phyloP scores from a whole-genome alignment of 106 monocot species.

The Iris macrosiphon region DNA sequence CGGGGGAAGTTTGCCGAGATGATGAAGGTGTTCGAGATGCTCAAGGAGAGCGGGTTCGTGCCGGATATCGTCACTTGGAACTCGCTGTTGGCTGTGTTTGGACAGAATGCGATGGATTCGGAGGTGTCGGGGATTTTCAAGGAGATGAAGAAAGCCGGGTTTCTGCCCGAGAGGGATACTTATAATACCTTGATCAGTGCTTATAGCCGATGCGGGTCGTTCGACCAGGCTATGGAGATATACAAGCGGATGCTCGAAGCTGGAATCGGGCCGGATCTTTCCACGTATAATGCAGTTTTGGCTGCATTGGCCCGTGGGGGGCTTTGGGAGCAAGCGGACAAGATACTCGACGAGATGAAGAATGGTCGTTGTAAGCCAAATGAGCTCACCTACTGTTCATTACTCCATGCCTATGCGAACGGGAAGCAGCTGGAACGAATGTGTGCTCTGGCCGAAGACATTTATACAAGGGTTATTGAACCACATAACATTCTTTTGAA shows the following conservation, averaged over 20 bases:
- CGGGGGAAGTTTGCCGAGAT: constrained; percentile 74
- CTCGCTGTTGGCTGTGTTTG: constrained; percentile 81
- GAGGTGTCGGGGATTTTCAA: constrained; percentile 86
- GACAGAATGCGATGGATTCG: constrained; percentile 79
- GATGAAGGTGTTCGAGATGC: constrained; percentile 75
- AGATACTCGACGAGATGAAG: constrained; percentile 77
- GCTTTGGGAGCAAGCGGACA: constrained; percentile 85
- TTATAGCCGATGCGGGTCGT: constrained; percentile 85
- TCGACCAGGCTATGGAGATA: constrained; percentile 82
- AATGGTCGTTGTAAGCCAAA: constrained; percentile 60
- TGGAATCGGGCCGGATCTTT: constrained; percentile 78
- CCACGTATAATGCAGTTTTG: constrained; percentile 88
- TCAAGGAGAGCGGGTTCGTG: constrained; percentile 43
- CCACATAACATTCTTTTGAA: constrained; percentile 68
- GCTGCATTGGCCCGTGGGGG: constrained; percentile 92
- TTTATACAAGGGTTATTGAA: constrained; percentile 57
- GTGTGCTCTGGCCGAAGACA: constrained; percentile 47
- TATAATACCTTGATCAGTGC: constrained; percentile 92
- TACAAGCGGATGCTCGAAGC: constrained; percentile 85
- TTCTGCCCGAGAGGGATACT: constrained; percentile 90
- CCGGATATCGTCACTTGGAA: constrained; percentile 98
- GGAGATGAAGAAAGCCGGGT: constrained; percentile 98
- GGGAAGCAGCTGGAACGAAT: constrained; percentile 50
- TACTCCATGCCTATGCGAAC: constrained; percentile 95
- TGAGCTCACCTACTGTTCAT: constrained; percentile 75